Base-by-base conservation (phyloP, 352 stramenopile species). In the Phytopythium helicoides region DNA sequence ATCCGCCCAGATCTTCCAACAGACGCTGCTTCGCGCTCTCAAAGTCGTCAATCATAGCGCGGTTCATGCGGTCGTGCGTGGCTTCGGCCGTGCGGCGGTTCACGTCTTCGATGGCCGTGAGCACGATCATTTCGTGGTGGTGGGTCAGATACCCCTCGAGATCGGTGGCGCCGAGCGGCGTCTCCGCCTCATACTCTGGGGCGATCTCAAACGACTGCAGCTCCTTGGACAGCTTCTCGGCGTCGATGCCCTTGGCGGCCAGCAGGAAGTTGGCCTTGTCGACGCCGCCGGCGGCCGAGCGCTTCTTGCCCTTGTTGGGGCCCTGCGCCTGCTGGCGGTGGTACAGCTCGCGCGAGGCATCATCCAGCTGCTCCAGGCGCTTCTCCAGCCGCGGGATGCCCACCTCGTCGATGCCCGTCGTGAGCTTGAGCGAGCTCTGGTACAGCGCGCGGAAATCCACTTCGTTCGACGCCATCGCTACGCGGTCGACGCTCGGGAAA, bases 81-180 rank as follows among this genome's bases (percentile, higher is more conserved):
- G 79, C 71, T 40, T 89, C 76, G 44, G 91, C 83, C 14, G 79
- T 93, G 63, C 73, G 82, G 45, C 72, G 81, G 54, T 84, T 89
- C 15, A 89, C 81, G 52, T 96, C 85, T 52, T 96, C 86, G 34
- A 96, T 92, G 45, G 87, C 83, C n/a, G 84, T 94, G 26, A 95
- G 64, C 35, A 95, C 76, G 62, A 96, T 94, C 82, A 95, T 95
- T 58, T 96, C 87, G 66, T 96, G 87, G 66, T 96, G 87, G 60
- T 95, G 86, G 38, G 78, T 83, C 45, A 96, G 60, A 66, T 94
- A 95, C 5, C 81, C 83, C 49, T 96, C 84, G 28, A 96, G 76
- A 39, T 96, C 83, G 26, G 82, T 95, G 57, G 88, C 79, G 28
- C 75, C 83, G 33, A 96, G 64, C n/a, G 86, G 73, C 52, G 87